Conservation (phyloP, 1,284 basidiomycete genomes). For the Boletus semigastroideus region DNA sequence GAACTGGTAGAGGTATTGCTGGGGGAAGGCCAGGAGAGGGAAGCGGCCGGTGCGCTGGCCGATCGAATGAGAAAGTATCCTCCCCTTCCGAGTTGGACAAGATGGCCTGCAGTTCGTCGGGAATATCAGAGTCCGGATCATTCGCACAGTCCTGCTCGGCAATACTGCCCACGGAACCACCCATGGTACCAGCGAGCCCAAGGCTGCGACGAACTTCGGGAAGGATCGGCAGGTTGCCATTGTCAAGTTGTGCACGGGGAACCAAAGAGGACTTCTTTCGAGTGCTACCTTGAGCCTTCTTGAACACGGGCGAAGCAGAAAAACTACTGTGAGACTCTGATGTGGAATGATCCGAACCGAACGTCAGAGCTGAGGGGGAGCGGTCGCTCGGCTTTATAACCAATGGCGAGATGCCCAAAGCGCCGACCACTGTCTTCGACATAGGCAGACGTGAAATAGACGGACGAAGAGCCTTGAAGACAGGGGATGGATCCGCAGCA, state of each 20-base stretch:
- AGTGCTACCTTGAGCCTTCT: slow-evolving; percentile 37
- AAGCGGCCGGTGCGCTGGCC: slow-evolving; percentile 7
- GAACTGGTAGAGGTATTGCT: slow-evolving; percentile 38
- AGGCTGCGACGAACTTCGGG: slow-evolving; percentile 51
- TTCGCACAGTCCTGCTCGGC: slow-evolving; percentile 47
- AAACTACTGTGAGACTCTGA: slow-evolving; percentile 33
- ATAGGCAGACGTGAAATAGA: slow-evolving; percentile 33
- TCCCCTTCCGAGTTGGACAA: slow-evolving; percentile 51
- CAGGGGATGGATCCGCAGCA: slow-evolving; percentile 46
- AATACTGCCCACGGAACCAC: slow-evolving; percentile 49
- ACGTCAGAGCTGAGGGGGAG: slow-evolving; percentile 46
- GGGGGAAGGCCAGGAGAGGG: slow-evolving; percentile 46
- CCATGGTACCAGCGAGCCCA: slow-evolving; percentile 66
- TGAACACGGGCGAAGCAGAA: slow-evolving; percentile 50
- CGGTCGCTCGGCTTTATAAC: slow-evolving; percentile 24
- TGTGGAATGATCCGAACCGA: slow-evolving; percentile 43
- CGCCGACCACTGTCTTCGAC: slow-evolving; percentile 11
- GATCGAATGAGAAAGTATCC: slow-evolving; percentile 44
- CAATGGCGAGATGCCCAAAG: slow-evolving; percentile 17
- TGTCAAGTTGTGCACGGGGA: slow-evolving; percentile 15
- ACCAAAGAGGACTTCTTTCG: slow-evolving; percentile 41
- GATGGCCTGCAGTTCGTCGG: slow-evolving; percentile 68
- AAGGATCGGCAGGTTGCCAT: slow-evolving; percentile 41
- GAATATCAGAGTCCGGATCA: slow-evolving; percentile 73
- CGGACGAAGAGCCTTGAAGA: slow-evolving; percentile 60